phyloP scores from a whole-genome alignment of 805 yeast genomes.

The Saccharomyces paradoxus region DNA sequence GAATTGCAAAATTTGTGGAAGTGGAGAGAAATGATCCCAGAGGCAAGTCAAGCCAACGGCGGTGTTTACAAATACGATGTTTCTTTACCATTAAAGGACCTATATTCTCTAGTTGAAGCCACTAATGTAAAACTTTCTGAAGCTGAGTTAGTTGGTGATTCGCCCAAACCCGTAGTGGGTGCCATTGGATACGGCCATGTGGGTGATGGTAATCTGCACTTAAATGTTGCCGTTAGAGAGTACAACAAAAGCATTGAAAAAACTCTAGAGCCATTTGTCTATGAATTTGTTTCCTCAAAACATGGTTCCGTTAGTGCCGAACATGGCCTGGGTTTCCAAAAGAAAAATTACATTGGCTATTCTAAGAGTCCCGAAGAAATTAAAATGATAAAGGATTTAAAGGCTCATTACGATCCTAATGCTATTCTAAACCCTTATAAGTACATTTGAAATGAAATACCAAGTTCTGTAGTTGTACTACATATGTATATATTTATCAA shows the following conservation, averaged over 20 bases:
- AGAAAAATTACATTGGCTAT: slow-evolving; percentile 82
- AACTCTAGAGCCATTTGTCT: slow-evolving; percentile 86
- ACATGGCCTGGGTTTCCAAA: slow-evolving; percentile 95
- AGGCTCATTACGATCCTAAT: slow-evolving; percentile 81
- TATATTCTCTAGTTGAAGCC: slow-evolving; percentile 77
- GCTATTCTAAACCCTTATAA: slow-evolving; percentile 92
- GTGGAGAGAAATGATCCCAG: slow-evolving; percentile 94
- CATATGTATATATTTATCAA: not conserved
- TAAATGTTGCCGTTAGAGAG: slow-evolving; percentile 83
- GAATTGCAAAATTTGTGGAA: slow-evolving; percentile 80
- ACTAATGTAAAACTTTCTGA: slow-evolving; percentile 53
- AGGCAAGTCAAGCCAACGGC: slow-evolving; percentile 75
- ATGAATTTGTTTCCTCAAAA: slow-evolving; percentile 67
- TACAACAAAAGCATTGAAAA: slow-evolving; percentile 74
- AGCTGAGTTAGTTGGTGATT: slow-evolving; percentile 50
- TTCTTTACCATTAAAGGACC: slow-evolving; percentile 72
- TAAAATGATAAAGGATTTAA: slow-evolving; percentile 65
- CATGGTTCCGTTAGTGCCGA: slow-evolving; percentile 93
- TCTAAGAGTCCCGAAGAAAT: slow-evolving; percentile 70
- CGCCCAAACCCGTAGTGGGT: slow-evolving; percentile 61
- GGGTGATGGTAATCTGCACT: slow-evolving; percentile 94
- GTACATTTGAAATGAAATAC: slow-evolving; percentile 49
- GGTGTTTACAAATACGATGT: slow-evolving; percentile 98
- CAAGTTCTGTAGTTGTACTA: not conserved
- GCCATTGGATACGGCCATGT: slow-evolving; percentile 97